Evolutionary conservation across 768 basidiomycete genomes (phyloP).

Genomic region (Scleroderma bovista): DNA sequence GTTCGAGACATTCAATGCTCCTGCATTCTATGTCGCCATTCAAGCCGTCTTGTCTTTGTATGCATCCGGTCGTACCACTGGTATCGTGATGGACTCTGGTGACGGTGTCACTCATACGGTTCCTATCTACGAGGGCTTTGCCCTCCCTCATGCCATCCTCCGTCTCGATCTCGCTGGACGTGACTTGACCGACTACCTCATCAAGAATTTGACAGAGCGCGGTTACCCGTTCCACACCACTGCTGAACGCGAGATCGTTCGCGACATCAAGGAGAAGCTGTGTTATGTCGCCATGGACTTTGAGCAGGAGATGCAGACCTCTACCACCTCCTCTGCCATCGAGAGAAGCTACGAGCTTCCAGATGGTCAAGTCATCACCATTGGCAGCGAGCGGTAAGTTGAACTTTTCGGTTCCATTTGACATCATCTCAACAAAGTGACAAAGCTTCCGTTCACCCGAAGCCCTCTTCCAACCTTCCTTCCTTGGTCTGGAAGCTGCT

Average conservation of each 20-base stretch:
- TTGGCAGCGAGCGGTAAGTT: constrained; percentile 57
- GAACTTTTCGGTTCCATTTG: not conserved
- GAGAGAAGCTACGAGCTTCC: constrained; percentile 95
- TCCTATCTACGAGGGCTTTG: constrained; percentile 94
- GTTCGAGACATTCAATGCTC: constrained; percentile 75
- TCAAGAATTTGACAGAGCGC: constrained; percentile 85
- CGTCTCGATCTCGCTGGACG: constrained; percentile 91
- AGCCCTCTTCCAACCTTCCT: constrained; percentile 54
- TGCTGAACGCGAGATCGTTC: constrained; percentile 89
- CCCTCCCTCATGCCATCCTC: constrained; percentile 88
- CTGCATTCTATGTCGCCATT: constrained; percentile 71
- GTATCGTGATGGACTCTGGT: constrained; percentile 93
- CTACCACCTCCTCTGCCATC: constrained; percentile 80
- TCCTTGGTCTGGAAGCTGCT: constrained; percentile 68
- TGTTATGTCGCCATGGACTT: constrained; percentile 95
- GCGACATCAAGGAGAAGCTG: constrained; percentile 92
- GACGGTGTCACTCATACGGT: constrained; percentile 97
- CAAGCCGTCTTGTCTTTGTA: constrained; percentile 76
- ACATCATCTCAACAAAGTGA: not conserved
- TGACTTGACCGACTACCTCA: constrained; percentile 79
- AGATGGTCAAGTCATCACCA: constrained; percentile 89
- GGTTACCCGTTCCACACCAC: constrained; percentile 94
- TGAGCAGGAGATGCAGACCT: constrained; percentile 88
- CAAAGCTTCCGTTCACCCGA: constrained; percentile 51
- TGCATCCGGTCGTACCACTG: constrained; percentile 92